Base-by-base conservation (phyloP, 805 yeast genomes). In the Jamesozyma piceae region DNA sequence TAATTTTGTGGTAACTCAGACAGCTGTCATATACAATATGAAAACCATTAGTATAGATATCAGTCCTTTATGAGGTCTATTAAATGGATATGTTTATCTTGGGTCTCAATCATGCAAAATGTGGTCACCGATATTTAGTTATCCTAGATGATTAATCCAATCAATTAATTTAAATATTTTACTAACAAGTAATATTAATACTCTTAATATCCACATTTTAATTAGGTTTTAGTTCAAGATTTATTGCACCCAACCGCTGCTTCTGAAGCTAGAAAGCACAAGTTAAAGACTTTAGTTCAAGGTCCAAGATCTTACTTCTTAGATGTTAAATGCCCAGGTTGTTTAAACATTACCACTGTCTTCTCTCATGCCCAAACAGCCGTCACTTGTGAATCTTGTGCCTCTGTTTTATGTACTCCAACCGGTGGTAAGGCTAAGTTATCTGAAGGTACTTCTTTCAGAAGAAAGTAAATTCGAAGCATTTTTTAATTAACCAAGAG, bases 321-420 rank as follows among this genome's bases (percentile, higher is more conserved):
- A 96, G 99, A 92, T 70, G 98, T 92, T 63, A 92, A 90, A 75
- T 92, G 98, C 75, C 97, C 95, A 73, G 97, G 98, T 65, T 92
- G 99, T 78, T 79, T 90, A 71, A 84, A 82, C 81, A 92, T 92
- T 78, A 88, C 98, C 73, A 90, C 97, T 61, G 97, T 92, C 59
- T 92, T 92, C 84, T 90, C 97, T 54, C 98, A 92, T 74, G 97
- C 99, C 59, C 98, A 92, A 80, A 92, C 98, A 64, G 97, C 97
- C 64, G 98, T 92, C 66, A 84, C 96, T 66, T 92, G 99, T 80
- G 97, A 94, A 68, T 80, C 95, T 44, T 92, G 99, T 77, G 82
- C 97, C 58, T 87, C 96, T 57, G 97, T 92, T 55, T 83, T 92
- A 68, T 89, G 97, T 76, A 82, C 92, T 67, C 99, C 99, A 70